phyloP scores from a whole-genome alignment of 2,329 filamentous ascomycete genomes.

The Ascosphaera acerosa region DNA sequence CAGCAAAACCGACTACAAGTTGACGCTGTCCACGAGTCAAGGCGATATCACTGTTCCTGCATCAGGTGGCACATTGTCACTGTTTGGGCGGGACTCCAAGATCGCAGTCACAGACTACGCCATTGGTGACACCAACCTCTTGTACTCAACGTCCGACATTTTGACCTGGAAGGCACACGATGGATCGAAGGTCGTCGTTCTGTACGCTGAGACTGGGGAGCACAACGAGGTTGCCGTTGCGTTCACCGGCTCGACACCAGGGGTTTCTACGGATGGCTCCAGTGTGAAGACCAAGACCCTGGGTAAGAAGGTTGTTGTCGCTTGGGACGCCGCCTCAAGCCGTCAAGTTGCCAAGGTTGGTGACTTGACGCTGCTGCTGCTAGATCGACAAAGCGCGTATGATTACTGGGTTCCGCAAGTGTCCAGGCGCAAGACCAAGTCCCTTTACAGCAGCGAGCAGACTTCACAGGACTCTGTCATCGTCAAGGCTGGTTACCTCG shows the following conservation, averaged over 20 bases:
- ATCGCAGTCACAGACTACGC: conserved; percentile 20
- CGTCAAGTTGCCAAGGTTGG: conserved; percentile 16
- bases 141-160: conserved; percentile 21
- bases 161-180: conserved; percentile 32
- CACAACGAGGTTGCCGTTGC: conserved; percentile 19
- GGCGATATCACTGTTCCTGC: conserved; percentile 18
- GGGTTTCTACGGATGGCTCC: conserved; percentile 12
- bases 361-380: conserved; percentile 28
- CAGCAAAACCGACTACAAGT: conserved; percentile 32
- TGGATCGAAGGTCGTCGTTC: conserved; percentile 23
- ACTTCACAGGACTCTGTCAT: conserved; percentile 14
- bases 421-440: conserved; percentile 7
- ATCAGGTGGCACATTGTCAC: conserved; percentile 14
- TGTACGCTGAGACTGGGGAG: conserved; percentile 17
- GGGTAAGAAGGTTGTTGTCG: conserved; percentile 13
- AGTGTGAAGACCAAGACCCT: conserved; percentile 11
- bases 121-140: conserved; percentile 15
- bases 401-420: conserved; percentile 21
- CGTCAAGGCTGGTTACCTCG: conserved; percentile 19
- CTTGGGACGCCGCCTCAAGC: conserved; percentile 30
- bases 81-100: conserved; percentile 21
- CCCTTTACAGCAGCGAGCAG: conserved; percentile 12
- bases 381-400: conserved; percentile 27
- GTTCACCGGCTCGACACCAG: conserved; percentile 8
- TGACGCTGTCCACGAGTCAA: conserved; percentile 27